Conservation (phyloP, 805 yeast species). For the Monosporozyma aerobia region DNA sequence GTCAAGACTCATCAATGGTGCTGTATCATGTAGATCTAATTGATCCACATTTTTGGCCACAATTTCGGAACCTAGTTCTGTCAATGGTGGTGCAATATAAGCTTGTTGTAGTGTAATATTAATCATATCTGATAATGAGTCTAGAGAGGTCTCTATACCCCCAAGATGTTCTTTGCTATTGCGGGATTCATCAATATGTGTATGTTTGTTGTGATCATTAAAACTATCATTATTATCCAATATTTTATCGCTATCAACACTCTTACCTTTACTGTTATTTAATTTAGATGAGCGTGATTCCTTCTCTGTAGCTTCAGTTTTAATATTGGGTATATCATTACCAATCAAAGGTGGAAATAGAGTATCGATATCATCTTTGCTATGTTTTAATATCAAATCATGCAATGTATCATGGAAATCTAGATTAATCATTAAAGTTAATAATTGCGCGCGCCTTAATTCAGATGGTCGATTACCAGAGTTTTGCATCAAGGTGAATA, state of each 20-base stretch:
- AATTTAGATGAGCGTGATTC: neutral
- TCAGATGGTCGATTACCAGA: constrained; percentile 78
- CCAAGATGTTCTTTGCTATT: neutral
- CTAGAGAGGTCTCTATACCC: neutral
- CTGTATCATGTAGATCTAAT: constrained; percentile 28
- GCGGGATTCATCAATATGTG: neutral
- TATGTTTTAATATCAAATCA: constrained; percentile 47
- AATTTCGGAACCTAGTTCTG: constrained; percentile 11
- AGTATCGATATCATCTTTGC: constrained; percentile 28
- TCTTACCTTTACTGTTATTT: neutral
- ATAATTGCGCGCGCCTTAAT: constrained; percentile 58
- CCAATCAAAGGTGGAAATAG: neutral
- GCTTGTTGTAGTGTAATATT: constrained; percentile 16
- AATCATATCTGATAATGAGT: constrained; percentile 13
- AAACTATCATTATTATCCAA: neutral
- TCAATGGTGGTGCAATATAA: constrained; percentile 12
- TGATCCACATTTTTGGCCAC: constrained; percentile 24
- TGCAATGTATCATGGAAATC: constrained; percentile 62
- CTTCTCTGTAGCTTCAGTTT: neutral
- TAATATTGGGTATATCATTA: neutral
- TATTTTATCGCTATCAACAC: neutral
- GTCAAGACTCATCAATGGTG: constrained; percentile 26
- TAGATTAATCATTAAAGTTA: constrained; percentile 53
- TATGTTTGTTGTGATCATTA: neutral
- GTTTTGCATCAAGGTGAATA: constrained; percentile 67